Evolutionary conservation across 768 basidiomycete species (phyloP), one percentile per base, ranked within the genome.

Genomic region (Mrakia hoshinonis): DNA sequence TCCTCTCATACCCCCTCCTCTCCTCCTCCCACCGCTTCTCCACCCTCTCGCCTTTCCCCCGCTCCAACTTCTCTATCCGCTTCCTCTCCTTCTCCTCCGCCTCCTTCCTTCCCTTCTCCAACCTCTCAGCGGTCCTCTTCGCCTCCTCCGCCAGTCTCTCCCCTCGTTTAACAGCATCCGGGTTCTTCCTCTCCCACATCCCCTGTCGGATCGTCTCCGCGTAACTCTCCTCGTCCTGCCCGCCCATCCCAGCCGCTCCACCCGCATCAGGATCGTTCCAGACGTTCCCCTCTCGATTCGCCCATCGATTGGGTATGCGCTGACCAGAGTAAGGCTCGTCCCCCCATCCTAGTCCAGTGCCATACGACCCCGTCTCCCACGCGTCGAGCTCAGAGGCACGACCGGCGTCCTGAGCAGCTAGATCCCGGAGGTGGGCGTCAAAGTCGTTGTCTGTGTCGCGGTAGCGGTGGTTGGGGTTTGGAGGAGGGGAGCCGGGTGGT

Each of bases 341-440:
- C 22, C 69, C 69, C 69, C 69, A 70, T 4, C 69, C 69, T n/a
- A 70, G 46, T 11, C 69, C 69, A 0, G 69, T 48, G 4, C 69
- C 69, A 15, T 52, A 52, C 3, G 39, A 9, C 5, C 69, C 69
- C n/a, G 31, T 52, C n/a, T 70, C 69, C 58, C 58, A 70, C 6
- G 61, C 47, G 36, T 38, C 22, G 18, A 70, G 49, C n/a, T 60
- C 61, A 0, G 61, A 36, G 7, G 47, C 29, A 7, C 60, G 31
- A 11, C 69, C 69, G 26, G 31, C 29, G 43, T 70, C 69, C 26
- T 62, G 69, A 31, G 62, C 3, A 4, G 48, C 69, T 29, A 70
- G 69, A n/a, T 70, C 58, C 2, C 69, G 69, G 20, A 70, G 63
- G 63, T 70, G 69, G 29, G 48, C 61, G 26, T 64, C 69, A 38